Evolutionary conservation across 148 eudicot genomes (phyloP).

Genomic region (Salicornia ramosissima): DNA sequence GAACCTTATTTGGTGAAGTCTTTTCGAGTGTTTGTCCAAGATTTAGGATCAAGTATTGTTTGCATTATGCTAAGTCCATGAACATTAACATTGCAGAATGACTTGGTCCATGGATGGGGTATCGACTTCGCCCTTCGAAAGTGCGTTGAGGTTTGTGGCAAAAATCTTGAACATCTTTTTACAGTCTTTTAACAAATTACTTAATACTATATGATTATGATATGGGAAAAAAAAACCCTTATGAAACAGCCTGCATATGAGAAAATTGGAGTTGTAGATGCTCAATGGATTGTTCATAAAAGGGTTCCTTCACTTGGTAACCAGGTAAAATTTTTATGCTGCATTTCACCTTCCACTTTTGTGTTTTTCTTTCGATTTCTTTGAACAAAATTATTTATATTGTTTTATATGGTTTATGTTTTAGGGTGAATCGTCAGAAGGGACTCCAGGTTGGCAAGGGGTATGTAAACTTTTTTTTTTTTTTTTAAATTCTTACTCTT

Average conservation of each 20-base stretch:
- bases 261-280: slow-evolving; percentile 91
- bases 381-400: background rate
- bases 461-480: slow-evolving; percentile 14
- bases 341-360: background rate
- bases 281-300: slow-evolving; percentile 83
- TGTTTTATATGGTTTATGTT: background rate
- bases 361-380: background rate
- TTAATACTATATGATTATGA: no score
- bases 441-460: slow-evolving; percentile 33
- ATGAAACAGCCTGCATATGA: slow-evolving; percentile 75
- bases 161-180: background rate
- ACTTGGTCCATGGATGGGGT: slow-evolving; percentile 99
- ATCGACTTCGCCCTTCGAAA: slow-evolving; percentile 74
- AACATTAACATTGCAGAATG: slow-evolving; percentile 51
- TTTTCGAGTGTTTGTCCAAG: no score
- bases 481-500: background rate
- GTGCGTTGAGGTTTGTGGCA: slow-evolving; percentile 68
- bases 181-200: background rate
- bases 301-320: slow-evolving; percentile 65
- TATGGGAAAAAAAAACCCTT: no score
- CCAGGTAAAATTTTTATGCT: slow-evolving; percentile 40
- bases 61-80: background rate
- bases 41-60: no score
- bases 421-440: slow-evolving; percentile 29
- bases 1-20: no score